Conservation (phyloP, 2,329 filamentous ascomycete species). For the Pseudogymnoascus sp. region DNA sequence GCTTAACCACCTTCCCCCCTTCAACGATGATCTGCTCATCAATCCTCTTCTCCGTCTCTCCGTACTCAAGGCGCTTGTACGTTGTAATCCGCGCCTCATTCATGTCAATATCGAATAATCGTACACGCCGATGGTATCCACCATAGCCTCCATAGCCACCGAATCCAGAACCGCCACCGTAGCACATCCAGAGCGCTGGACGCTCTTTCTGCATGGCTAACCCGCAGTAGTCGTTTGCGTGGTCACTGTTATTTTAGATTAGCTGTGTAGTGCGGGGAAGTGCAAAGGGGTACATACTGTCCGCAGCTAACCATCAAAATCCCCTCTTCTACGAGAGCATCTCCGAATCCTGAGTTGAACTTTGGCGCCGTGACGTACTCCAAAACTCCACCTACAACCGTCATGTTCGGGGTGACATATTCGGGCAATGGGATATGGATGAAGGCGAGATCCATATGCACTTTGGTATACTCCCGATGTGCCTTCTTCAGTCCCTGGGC, state of each 20-base stretch:
- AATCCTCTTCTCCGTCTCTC: constrained; percentile 45
- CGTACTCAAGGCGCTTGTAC: constrained; percentile 81
- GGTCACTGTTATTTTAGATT: constrained; percentile 53
- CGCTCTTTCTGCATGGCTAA: constrained; percentile 43
- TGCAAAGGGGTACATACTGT: constrained; percentile 55
- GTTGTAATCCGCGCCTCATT: constrained; percentile 83
- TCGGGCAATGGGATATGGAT: constrained; percentile 96
- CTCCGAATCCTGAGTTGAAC: constrained; percentile 89
- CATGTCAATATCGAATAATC: constrained; percentile 90
- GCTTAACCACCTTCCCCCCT: constrained; percentile 41
- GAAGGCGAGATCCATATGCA: constrained; percentile 93
- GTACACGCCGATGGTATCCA: constrained; percentile 73
- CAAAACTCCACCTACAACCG: constrained; percentile 51
- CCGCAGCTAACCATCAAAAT: constrained; percentile 85
- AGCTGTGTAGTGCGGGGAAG: constrained; percentile 20
- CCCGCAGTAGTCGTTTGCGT: constrained; percentile 94
- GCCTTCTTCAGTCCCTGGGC: constrained; percentile 66
- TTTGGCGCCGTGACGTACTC: constrained; percentile 81
- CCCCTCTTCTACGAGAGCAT: constrained; percentile 79
- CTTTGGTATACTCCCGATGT: constrained; percentile 79
- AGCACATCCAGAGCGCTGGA: constrained; percentile 95
- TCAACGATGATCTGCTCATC: constrained; percentile 64
- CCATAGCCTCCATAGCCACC: constrained; percentile 92
- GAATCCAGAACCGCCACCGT: constrained; percentile 84
- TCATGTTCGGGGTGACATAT: constrained; percentile 59